These are phyloP conservation scores for Clitopilus hobsonii DNA, from an alignment of 768 basidiomycete genomes.

Conservation along the genomic window DNA sequence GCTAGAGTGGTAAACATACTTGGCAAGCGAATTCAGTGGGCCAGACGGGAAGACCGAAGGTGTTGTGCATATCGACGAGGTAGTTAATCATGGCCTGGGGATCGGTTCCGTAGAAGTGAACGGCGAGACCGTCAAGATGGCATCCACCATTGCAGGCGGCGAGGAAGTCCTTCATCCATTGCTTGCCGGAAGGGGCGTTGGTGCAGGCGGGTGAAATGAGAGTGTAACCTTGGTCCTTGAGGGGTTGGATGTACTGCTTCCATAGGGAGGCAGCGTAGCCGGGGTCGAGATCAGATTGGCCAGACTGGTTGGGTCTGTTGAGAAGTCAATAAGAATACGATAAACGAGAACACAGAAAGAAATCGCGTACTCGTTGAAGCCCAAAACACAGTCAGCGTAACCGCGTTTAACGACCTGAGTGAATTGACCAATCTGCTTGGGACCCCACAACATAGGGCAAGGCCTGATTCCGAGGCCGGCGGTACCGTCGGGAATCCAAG, in stretches of 20 bases:
- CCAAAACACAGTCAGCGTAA: conserved; percentile 48
- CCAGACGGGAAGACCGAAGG: conserved; percentile 43
- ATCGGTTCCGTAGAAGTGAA: conserved; percentile 68
- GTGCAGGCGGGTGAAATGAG: conserved; percentile 68
- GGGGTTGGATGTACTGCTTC: conserved; percentile 56
- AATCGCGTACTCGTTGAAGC: conserved; percentile 68
- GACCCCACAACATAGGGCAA: conserved; percentile 71
- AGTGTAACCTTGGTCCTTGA: conserved; percentile 48
- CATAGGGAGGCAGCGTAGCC: conserved; percentile 48
- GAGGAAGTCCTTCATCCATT: conserved; percentile 65
- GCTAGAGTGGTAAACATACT: too few species aligned
- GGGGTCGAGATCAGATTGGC: conserved; percentile 61
- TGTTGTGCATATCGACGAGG: conserved; percentile 38
- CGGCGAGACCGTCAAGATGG: conserved; percentile 51
- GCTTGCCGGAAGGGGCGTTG: conserved; percentile 47
- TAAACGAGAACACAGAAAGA: not conserved
- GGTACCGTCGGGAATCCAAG: conserved; percentile 36
- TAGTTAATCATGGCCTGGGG: conserved; percentile 47
- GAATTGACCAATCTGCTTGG: conserved; percentile 45
- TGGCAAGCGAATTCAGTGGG: conserved; percentile 72
- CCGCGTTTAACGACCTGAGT: conserved; percentile 38
- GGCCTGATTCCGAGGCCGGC: conserved; percentile 45
- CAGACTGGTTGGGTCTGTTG: conserved; percentile 59
- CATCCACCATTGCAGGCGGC: conserved; percentile 42
- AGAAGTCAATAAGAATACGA: conserved; percentile 2